Conservation (phyloP, 1,284 basidiomycete species). For the Ceratorhiza oryzae-sativae region DNA sequence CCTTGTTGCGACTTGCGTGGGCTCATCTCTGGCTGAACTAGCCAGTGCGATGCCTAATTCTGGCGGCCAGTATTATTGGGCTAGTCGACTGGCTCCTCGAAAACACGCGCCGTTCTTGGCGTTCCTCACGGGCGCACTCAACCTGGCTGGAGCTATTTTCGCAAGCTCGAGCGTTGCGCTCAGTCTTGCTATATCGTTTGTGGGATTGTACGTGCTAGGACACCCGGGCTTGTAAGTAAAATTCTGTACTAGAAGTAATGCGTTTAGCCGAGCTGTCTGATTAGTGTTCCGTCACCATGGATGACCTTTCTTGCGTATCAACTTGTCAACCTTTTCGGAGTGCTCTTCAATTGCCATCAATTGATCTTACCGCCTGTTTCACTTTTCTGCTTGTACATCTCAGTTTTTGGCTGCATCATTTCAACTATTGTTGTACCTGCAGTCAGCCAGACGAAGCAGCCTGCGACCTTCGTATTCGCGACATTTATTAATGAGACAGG, state of each 20-base stretch:
- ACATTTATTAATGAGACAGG: conserved; percentile 35
- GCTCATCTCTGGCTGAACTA: conserved; percentile 33
- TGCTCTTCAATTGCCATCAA: conserved; percentile 9
- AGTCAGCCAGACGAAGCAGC: conserved; percentile 19
- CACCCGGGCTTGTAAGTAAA: conserved; percentile 30
- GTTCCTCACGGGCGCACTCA: conserved; percentile 2
- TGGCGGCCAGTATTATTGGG: conserved; percentile 39
- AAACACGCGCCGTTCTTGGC: conserved; percentile 22
- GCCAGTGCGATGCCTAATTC: conserved; percentile 39
- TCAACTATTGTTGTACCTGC: conserved; percentile 26
- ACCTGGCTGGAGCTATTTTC: conserved; percentile 13
- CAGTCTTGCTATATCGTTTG: conserved; percentile 24
- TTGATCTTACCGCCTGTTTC: background rate
- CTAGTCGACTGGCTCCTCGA: conserved; percentile 28
- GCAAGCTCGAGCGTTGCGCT: conserved; percentile 29
- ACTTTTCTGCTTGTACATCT: background rate
- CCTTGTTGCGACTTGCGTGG: conserved; percentile 19
- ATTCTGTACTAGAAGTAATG: too few species aligned
- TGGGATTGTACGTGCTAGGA: conserved; percentile 14
- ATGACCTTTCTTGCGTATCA: conserved; percentile 30
- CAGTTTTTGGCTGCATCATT: background rate
- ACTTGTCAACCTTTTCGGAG: conserved; percentile 5
- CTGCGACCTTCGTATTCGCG: conserved; percentile 25
- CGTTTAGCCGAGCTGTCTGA: too few species aligned
- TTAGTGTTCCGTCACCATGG: conserved; percentile 23